Evolutionary conservation across 176 grass and related monocot species (phyloP).

Genomic region (Eleusine indica): DNA sequence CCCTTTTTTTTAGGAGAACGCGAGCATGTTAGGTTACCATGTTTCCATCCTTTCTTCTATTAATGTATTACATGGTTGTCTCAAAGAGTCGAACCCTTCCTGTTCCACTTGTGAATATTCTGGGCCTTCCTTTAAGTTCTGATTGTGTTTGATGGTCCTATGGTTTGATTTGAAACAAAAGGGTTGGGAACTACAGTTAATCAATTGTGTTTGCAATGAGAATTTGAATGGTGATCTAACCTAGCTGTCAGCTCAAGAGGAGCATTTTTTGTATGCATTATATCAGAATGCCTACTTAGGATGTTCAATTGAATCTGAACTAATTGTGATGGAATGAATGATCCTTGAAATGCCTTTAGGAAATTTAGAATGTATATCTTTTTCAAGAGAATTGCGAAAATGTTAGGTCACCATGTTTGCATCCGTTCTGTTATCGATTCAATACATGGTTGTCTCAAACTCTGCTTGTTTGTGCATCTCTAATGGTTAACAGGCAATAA

Average conservation of each 20-base stretch:
- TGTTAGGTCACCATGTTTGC: too few relatives aligned
- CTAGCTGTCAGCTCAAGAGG: slow-evolving; percentile 5
- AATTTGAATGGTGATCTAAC: neutral
- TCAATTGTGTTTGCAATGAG: slow-evolving; percentile 2
- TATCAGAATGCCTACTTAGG: neutral
- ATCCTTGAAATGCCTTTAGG: neutral
- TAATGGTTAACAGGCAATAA: neutral
- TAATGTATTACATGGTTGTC: too few relatives aligned
- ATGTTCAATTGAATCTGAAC: neutral
- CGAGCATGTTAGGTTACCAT: too few relatives aligned
- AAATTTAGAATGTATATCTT: too few relatives aligned
- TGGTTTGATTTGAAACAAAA: neutral
- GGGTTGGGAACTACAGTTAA: too few relatives aligned
- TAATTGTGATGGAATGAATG: neutral
- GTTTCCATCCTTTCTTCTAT: too few relatives aligned
- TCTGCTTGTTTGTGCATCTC: slow-evolving; percentile 7
- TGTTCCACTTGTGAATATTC: slow-evolving; percentile 46
- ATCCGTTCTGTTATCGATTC: neutral
- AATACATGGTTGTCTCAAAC: neutral
- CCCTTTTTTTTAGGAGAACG: too few relatives aligned
- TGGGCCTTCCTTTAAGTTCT: neutral
- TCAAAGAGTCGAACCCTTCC: too few relatives aligned
- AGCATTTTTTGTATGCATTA: neutral
- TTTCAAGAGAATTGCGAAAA: too few relatives aligned
- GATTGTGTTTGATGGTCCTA: slow-evolving; percentile 3